Evolutionary conservation across 1,139 yeast species (phyloP).

Genomic region (Wickerhamomyces sp.): DNA sequence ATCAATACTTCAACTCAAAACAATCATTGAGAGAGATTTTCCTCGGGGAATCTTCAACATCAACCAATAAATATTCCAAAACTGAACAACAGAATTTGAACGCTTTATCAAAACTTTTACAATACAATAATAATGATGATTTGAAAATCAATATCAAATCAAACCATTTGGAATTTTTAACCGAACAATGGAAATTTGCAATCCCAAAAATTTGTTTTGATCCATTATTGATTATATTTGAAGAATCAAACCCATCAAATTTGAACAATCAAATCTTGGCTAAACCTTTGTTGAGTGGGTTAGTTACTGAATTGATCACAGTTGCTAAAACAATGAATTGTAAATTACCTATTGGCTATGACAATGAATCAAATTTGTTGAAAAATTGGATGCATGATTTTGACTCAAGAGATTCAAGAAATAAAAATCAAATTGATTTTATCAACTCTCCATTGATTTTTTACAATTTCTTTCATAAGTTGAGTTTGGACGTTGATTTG

Average conservation of each 20-base stretch:
- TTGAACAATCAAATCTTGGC: constrained; percentile 68
- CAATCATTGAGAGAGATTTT: constrained; percentile 11
- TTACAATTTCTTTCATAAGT: constrained; percentile 53
- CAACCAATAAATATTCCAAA: constrained; percentile 12
- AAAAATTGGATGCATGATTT: constrained; percentile 47
- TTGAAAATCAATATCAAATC: constrained; percentile 37
- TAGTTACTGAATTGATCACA: constrained; percentile 66
- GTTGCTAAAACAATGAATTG: constrained; percentile 79
- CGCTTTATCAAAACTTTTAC: constrained; percentile 25
- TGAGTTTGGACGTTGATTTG: constrained; percentile 62
- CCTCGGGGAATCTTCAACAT: constrained; percentile 20
- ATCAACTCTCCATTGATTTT: constrained; percentile 49
- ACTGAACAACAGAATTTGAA: constrained; percentile 17
- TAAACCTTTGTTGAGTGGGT: constrained; percentile 78
- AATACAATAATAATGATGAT: constrained; percentile 34
- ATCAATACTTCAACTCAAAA: constrained; percentile 10
- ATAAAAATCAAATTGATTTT: constrained; percentile 24
- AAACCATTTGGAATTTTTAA: constrained; percentile 55
- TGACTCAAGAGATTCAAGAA: constrained; percentile 6
- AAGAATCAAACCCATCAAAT: constrained; percentile 55
- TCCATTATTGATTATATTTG: constrained; percentile 70
- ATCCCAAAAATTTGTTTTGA: constrained; percentile 74
- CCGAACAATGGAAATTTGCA: constrained; percentile 82
- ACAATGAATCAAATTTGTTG: constrained; percentile 55
- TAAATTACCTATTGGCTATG: constrained; percentile 59